Conservation (phyloP, 1,139 yeast species). For the Zhuliangozyma parablackwelliae region DNA sequence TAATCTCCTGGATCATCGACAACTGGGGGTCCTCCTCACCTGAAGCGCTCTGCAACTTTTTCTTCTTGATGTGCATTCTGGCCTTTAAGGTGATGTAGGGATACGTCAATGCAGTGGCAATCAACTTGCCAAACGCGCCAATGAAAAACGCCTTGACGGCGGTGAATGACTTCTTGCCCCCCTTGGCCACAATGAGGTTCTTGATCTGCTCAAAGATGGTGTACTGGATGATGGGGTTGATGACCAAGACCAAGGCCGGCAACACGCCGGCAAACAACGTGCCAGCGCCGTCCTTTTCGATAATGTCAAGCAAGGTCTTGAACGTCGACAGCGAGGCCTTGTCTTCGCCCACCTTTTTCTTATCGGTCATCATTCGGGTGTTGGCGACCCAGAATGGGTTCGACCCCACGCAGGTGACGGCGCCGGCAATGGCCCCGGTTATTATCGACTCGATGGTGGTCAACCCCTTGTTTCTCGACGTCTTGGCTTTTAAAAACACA, state of each 20-base stretch:
- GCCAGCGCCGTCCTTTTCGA: conserved; percentile 64
- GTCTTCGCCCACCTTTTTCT: conserved; percentile 26
- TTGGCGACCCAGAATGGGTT: conserved; percentile 97
- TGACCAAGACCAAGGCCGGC: conserved; percentile 81
- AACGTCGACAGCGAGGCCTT: conserved; percentile 35
- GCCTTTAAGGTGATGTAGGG: conserved; percentile 89
- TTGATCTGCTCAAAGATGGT: conserved; percentile 86
- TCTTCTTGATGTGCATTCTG: conserved; percentile 71
- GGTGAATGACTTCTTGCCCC: conserved; percentile 43
- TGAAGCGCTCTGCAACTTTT: conserved; percentile 23
- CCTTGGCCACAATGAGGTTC: conserved; percentile 54
- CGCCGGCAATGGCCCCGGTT: conserved; percentile 85
- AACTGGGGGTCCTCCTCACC: conserved; percentile 19
- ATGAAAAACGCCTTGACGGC: conserved; percentile 74
- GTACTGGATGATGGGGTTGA: conserved; percentile 89
- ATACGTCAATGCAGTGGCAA: conserved; percentile 82
- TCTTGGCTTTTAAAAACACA: conserved; percentile 42
- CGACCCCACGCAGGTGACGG: conserved; percentile 78
- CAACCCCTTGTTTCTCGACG: conserved; percentile 33
- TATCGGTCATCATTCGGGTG: conserved; percentile 72
- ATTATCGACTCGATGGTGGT: conserved; percentile 68
- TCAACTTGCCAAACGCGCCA: conserved; percentile 86
- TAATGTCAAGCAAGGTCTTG: conserved; percentile 54
- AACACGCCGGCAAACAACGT: conserved; percentile 80
- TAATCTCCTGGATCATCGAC: conserved; percentile 42